Evolutionary conservation across 2,329 filamentous ascomycete genomes (phyloP).

Genomic region (Truncatella angustata): DNA sequence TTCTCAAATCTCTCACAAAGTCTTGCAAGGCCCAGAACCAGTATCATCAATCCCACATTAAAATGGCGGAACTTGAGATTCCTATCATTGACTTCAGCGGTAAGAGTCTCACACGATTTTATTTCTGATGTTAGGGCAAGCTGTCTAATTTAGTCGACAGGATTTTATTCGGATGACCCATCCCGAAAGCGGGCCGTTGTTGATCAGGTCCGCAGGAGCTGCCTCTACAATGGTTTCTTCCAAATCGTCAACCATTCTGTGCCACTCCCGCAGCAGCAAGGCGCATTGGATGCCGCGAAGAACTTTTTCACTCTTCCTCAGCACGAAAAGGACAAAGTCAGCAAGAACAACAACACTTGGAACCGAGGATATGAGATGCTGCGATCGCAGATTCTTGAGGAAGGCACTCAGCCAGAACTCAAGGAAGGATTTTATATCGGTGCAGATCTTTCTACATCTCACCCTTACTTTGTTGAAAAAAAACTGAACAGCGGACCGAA

Average conservation of each 20-base stretch:
- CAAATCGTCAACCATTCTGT: constrained; percentile 9
- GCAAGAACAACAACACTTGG: constrained; percentile 7
- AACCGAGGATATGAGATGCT: constrained; percentile 11
- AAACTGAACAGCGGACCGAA: constrained; percentile 22
- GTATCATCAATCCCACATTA: not conserved
- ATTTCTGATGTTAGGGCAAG: not conserved
- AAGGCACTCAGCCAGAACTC: constrained; percentile 16
- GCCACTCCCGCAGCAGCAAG: not conserved
- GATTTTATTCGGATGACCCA: constrained; percentile 20
- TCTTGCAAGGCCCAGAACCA: no score
- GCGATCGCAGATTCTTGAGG: constrained; percentile 12
- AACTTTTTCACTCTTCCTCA: constrained; percentile 6
- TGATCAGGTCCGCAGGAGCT: constrained; percentile 37
- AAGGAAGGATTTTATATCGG: constrained; percentile 10
- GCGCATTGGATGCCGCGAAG: not conserved
- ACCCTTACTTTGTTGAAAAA: constrained; percentile 36
- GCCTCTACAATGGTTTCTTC: constrained; percentile 23
- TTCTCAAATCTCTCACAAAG: no score
- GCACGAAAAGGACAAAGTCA: constrained; percentile 9
- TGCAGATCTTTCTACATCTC: constrained; percentile 1
- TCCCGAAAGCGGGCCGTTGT: constrained; percentile 28
- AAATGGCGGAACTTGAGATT: constrained; percentile 17
- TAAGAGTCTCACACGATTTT: constrained; percentile 1
- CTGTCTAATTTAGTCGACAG: constrained; percentile 6
- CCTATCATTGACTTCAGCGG: constrained; percentile 29